Percentiles rank a stretch among this genome's conserved stretches.
These are phyloP conservation scores for Trypanosoma vivax DNA, from an alignment of 208 protist genomes.

Conservation along the genomic window DNA sequence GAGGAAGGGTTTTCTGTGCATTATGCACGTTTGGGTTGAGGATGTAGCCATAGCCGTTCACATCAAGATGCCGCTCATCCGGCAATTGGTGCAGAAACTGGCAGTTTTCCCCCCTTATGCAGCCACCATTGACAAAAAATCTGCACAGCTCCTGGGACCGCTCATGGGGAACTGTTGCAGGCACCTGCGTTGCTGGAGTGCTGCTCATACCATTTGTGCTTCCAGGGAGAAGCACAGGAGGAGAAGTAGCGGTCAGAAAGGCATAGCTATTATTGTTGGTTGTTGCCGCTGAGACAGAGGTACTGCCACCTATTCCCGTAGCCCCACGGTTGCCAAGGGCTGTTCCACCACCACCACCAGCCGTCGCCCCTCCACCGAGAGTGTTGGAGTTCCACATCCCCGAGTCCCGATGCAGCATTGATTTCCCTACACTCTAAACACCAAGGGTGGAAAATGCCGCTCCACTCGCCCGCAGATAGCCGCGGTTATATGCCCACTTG, in stretches of 20 bases:
- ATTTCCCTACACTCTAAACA: not conserved
- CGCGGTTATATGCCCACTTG: too few species aligned
- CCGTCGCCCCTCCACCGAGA: constrained; percentile 8
- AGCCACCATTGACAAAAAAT: constrained; percentile 86
- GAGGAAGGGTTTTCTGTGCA: constrained; percentile 69
- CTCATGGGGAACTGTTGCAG: constrained; percentile 39
- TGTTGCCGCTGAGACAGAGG: constrained; percentile 9
- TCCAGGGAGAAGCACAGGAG: constrained; percentile 13
- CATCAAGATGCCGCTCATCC: constrained; percentile 84
- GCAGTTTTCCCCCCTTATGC: constrained; percentile 66
- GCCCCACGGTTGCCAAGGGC: constrained; percentile 4
- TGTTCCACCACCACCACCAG: not conserved
- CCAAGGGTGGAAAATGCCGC: not conserved
- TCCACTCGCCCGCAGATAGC: too few species aligned
- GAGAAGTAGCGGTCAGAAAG: constrained; percentile 27
- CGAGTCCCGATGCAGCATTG: constrained; percentile 19
- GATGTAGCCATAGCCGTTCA: constrained; percentile 83
- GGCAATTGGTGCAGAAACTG: constrained; percentile 83
- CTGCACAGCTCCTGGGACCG: constrained; percentile 83
- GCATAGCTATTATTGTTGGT: constrained; percentile 24
- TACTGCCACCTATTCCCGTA: constrained; percentile 1
- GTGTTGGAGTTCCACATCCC: constrained; percentile 9
- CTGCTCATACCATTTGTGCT: constrained; percentile 8
- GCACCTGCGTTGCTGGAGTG: constrained; percentile 18
- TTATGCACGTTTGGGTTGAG: constrained; percentile 86